These are phyloP conservation scores for Leptodontidium sp. DNA, from an alignment of 2,329 filamentous ascomycete genomes.

Conservation along the genomic window DNA sequence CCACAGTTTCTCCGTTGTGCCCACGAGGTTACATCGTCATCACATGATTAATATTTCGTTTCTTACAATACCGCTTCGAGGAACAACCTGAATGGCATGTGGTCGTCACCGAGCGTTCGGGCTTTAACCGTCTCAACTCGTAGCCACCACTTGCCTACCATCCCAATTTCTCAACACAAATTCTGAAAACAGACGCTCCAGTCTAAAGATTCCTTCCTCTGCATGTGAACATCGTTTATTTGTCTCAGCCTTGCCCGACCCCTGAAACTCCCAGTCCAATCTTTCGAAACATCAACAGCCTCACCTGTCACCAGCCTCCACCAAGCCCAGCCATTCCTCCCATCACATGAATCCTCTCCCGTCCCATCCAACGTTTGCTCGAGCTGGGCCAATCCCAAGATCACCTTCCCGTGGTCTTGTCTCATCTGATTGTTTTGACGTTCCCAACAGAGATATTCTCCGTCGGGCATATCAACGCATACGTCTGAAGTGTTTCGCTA, in stretches of 20 bases:
- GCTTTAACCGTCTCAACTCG: constrained; percentile 20
- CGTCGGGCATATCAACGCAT: constrained; percentile 7
- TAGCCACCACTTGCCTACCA: not conserved
- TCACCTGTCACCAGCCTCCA: constrained; percentile 27
- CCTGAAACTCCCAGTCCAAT: constrained; percentile 34
- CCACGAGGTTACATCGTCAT: not conserved
- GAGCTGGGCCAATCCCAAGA: constrained; percentile 4
- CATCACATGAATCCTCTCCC: not conserved
- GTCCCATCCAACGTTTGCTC: not conserved
- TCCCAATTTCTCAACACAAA: not conserved
- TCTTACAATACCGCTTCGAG: constrained; percentile 18
- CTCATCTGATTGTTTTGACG: constrained; percentile 18
- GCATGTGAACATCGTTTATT: not conserved
- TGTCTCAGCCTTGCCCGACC: constrained; percentile 30
- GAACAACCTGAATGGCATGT: not conserved
- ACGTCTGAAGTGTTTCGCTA: constrained; percentile 8
- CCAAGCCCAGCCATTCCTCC: constrained; percentile 2
- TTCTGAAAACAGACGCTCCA: not conserved
- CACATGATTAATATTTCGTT: constrained; percentile 19
- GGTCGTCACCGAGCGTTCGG: not conserved
- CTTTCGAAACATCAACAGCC: constrained; percentile 39
- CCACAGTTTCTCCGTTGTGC: not conserved
- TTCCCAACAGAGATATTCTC: constrained; percentile 9
- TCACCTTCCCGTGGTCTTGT: not conserved
- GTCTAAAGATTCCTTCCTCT: not conserved